phyloP scores from a whole-genome alignment of 495 filamentous ascomycete genomes.

The Delitschia confertaspora region DNA sequence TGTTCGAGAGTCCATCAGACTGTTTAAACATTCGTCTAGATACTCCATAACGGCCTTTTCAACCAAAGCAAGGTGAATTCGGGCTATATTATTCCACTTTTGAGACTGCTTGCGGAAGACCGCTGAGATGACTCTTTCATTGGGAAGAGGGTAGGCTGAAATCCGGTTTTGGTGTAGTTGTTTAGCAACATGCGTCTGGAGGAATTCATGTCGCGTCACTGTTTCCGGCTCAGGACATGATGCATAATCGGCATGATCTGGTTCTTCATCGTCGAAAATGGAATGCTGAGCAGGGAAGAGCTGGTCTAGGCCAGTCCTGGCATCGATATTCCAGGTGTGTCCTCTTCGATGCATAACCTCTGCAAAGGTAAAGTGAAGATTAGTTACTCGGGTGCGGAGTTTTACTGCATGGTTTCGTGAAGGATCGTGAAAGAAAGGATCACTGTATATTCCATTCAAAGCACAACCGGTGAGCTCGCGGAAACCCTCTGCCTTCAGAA shows the following conservation, averaged over 20 bases:
- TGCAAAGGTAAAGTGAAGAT: slow-evolving; percentile 16
- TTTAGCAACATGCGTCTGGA: not conserved
- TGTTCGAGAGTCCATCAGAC: slow-evolving; percentile 6
- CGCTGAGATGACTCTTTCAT: slow-evolving; percentile 1
- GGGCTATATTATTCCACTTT: slow-evolving; percentile 5
- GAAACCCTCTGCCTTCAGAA: slow-evolving; percentile 8
- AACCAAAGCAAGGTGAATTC: slow-evolving; percentile 1
- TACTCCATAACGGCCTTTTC: slow-evolving; percentile 5
- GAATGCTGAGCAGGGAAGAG: too few species aligned
- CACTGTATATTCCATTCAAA: not conserved
- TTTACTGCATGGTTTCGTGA: slow-evolving; percentile 33
- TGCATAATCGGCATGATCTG: too few species aligned
- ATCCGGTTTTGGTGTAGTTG: slow-evolving; percentile 4
- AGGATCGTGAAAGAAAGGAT: not conserved
- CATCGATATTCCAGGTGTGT: slow-evolving; percentile 8
- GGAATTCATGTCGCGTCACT: slow-evolving; percentile 1
- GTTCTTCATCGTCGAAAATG: too few species aligned
- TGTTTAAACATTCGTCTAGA: not conserved
- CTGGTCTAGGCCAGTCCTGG: not conserved
- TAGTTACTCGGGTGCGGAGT: slow-evolving; percentile 10
- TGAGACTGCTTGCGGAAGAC: slow-evolving; percentile 10
- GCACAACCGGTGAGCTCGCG: slow-evolving; percentile 4
- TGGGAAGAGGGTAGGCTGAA: slow-evolving; percentile 4
- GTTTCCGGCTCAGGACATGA: not conserved
- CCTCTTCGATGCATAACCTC: slow-evolving; percentile 10